Base-by-base conservation (phyloP, 345 rosid species). In the Leavenworthia alabamica region DNA sequence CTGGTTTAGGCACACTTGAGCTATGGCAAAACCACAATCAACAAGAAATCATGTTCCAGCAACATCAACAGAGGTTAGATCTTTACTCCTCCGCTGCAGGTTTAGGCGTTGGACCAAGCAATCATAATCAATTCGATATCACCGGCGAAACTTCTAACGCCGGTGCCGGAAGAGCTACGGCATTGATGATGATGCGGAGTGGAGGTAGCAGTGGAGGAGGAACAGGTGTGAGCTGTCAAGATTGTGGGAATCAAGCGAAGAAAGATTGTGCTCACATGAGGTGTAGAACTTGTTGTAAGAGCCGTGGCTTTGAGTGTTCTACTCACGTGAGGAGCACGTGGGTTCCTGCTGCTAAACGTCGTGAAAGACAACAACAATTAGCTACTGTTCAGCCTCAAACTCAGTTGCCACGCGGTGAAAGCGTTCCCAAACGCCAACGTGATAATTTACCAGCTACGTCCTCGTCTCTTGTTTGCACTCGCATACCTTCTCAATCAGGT, bases 241-340 rank as follows among this genome's bases (percentile, higher is more conserved):
- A 89, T 54, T 89, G 96, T 49, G 96, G 96, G 22, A 89, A 89
- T 58, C 96, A 89, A 63, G 96, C 96, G 4, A 89, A 89, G 80
- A 89, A 86, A 72, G 95, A 89, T 32, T 89, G 96, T 26, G 5
- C 62, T 4, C 88, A 89, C 75, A 68, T 77, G 81, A 67, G 96
- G 71, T 89, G 96, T 76, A 66, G 96, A 54, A 86, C 95, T 50
- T 89, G 96, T 37, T 89, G 96, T 64, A 89, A 89, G 70, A 84
- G 91, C 78, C 83, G 96, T 20, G 96, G 95, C 23, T 82, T 86
- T 8, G 79, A 83, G 0, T 86, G 96, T 71, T 68, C 66, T 33
- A 89, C 90, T 44, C 96, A 89, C 77, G 83, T 89, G 11, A 89
- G 79, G 58, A 86, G 95, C 78, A 89, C 96, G 10, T 89, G 96